Base-by-base conservation (phyloP, 805 yeast species). In the Kazachstania taianensis region DNA sequence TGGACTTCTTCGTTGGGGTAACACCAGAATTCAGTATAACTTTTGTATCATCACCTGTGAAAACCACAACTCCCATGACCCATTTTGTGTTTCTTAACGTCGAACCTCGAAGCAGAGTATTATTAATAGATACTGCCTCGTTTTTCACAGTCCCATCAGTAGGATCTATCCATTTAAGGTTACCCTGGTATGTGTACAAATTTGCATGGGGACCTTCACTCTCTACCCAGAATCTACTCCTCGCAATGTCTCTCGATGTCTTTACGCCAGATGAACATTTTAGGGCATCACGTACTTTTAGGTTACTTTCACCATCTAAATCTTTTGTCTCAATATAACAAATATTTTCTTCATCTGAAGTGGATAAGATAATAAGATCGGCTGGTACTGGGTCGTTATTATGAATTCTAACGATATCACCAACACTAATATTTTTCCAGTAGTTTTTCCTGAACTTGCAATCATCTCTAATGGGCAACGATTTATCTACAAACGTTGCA, bases 131-230 rank as follows among this genome's bases (percentile, higher is more conserved):
- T n/a, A 78, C 70, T 3, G 89, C 70, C 54, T 81, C 92, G 55
- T 74, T 53, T 30, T 39, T 52, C 30, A 43, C 23, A 28, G 42
- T 43, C 13, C 41, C 38, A 16, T 40, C 41, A 12, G 30, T 33
- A 5, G 46, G 33, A 34, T 70, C 72, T 38, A 61, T 44, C 65
- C 71, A 73, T 44, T 69, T 72, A 41, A 80, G 49, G 48, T 77
- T 78, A 42, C 92, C 94, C 54, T 80, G 83, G 49, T 81, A 82
- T 22, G 76, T 67, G 57, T 81, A 82, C 42, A 82, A 61, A 52
- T 80, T 81, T 0, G 86, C 70, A 57, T 81, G 85, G n/a, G 94
- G 94, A 10, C 87, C 89, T 59, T 82, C 94, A 62, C 81, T 72
- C 43, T 81, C 84, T 16, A 82, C 59, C 71, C 78, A 72, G 46